Evolutionary conservation across 768 basidiomycete species (phyloP).

Genomic region (Naganishia friedmannii): DNA sequence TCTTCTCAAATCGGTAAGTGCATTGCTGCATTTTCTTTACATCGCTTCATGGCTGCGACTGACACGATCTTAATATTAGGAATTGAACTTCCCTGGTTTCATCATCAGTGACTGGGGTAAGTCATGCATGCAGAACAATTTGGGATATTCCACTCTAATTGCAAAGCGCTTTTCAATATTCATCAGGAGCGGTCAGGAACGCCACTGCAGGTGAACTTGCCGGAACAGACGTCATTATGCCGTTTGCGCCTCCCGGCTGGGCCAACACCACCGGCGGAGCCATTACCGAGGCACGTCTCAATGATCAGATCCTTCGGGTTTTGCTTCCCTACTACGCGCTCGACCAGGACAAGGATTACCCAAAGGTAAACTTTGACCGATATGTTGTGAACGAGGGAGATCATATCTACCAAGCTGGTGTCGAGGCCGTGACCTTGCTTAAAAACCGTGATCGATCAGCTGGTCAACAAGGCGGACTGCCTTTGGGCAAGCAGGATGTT

Average conservation of each 20-base stretch:
- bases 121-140: no score
- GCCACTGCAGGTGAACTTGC: constrained; percentile 19
- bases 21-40: not conserved
- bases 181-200: constrained; percentile 20
- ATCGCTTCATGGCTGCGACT: not conserved
- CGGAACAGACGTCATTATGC: constrained; percentile 17
- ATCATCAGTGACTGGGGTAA: constrained; percentile 23
- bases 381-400: constrained; percentile 12
- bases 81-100: constrained; percentile 23
- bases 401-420: constrained; percentile 14
- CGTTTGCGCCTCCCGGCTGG: constrained; percentile 2
- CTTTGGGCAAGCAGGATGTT: constrained; percentile 17
- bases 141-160: not conserved
- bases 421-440: constrained; percentile 22
- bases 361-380: constrained; percentile 63
- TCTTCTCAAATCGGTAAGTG: constrained; percentile 4
- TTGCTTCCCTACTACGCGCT: constrained; percentile 55
- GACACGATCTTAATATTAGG: not conserved
- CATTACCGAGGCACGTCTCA: constrained; percentile 8
- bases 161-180: not conserved
- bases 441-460: constrained; percentile 20
- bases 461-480: constrained; percentile 11
- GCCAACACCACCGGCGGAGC: constrained; percentile 1
- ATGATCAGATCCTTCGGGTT: constrained; percentile 17
- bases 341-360: constrained; percentile 61